Conservation (phyloP, 495 filamentous ascomycete species). For the Margaritispora aquatica region DNA sequence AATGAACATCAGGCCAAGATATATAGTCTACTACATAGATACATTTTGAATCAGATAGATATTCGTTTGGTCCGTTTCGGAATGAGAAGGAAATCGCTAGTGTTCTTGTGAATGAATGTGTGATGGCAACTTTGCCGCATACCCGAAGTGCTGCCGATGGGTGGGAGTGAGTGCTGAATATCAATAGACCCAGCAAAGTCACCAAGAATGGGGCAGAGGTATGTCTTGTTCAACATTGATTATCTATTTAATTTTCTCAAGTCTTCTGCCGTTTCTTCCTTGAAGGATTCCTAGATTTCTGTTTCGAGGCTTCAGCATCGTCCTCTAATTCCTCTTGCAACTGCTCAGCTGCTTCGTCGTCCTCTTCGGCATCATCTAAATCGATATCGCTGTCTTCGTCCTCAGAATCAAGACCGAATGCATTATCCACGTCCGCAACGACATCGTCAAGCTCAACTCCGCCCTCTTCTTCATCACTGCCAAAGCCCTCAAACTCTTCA, state of each 20-base stretch:
- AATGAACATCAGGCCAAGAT: no score
- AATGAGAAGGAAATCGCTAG: no score
- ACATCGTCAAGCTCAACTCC: slow-evolving; percentile 34
- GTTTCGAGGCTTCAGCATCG: slow-evolving; percentile 6
- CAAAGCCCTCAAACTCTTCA: slow-evolving; percentile 49
- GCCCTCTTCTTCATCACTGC: slow-evolving; percentile 35
- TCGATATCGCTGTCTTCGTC: slow-evolving; percentile 40
- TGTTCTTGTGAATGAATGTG: no score
- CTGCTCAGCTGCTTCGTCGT: slow-evolving; percentile 21
- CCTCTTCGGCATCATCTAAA: slow-evolving; percentile 28
- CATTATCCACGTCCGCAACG: slow-evolving; percentile 28
- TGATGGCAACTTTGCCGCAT: no score
- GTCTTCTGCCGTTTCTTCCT: slow-evolving; percentile 26
- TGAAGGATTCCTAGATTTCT: neutral
- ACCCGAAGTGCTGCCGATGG: no score
- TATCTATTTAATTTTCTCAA: neutral
- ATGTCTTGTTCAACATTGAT: no score
- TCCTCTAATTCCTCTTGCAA: slow-evolving; percentile 17
- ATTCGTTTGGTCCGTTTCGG: no score
- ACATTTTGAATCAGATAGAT: no score
- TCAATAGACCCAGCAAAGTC: no score
- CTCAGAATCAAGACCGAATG: slow-evolving; percentile 44
- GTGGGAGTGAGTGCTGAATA: no score
- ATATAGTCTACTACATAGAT: no score
- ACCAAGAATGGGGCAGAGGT: no score